These are phyloP conservation scores for Magnusiomyces tetraspermus DNA, from an alignment of 1,139 yeast genomes.

Conservation along the genomic window DNA sequence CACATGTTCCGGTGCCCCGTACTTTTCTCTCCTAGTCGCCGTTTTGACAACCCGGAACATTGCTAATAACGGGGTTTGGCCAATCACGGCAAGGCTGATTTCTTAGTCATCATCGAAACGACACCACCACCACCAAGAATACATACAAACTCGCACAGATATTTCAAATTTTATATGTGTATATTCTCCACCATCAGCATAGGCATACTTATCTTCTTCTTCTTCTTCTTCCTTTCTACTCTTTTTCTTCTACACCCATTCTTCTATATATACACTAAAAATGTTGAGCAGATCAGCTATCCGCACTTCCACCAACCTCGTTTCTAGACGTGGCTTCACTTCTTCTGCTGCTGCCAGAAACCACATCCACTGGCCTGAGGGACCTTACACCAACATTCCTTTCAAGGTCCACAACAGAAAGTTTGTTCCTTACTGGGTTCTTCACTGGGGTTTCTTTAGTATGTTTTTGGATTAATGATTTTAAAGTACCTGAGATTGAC, in stretches of 20 bases:
- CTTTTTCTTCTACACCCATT: background rate
- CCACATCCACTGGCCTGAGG: conserved; percentile 55
- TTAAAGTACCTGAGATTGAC: background rate
- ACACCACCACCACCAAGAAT: no score
- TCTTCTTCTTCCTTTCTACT: background rate
- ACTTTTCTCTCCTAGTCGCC: no score
- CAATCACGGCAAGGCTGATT: no score
- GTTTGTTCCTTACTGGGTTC: conserved; percentile 65
- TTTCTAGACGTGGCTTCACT: conserved; percentile 28
- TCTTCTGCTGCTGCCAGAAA: conserved; percentile 25
- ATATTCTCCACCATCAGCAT: no score
- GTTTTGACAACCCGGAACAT: no score
- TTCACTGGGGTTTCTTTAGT: conserved; percentile 75
- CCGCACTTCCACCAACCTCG: conserved; percentile 19
- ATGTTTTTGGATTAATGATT: conserved; percentile 19
- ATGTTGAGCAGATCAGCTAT: conserved; percentile 21
- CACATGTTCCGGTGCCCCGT: no score
- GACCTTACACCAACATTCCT: conserved; percentile 86
- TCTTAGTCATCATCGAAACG: no score
- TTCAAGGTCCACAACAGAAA: conserved; percentile 88
- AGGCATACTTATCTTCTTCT: background rate
- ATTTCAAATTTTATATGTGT: no score
- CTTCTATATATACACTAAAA: background rate
- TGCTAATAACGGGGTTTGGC: no score
- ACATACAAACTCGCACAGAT: background rate